phyloP scores from a whole-genome alignment of 2,329 filamentous ascomycete species.

The Neocatenulostroma microsporum region DNA sequence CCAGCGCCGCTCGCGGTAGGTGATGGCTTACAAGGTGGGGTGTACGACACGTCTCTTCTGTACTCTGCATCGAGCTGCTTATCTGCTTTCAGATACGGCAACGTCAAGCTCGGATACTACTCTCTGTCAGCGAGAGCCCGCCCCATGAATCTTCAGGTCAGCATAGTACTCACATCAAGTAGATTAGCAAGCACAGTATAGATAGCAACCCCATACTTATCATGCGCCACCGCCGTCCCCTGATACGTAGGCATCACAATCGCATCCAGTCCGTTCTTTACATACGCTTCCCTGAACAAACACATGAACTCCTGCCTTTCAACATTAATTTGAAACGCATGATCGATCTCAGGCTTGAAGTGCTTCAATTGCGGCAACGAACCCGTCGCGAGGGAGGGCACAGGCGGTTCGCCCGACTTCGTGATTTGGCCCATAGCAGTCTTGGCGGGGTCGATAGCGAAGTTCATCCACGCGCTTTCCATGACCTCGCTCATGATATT shows the following conservation, averaged over 20 bases:
- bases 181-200: conserved; percentile 46
- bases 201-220: conserved; percentile 40
- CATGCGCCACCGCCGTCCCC: conserved; percentile 44
- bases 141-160: background rate
- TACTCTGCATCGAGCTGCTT: conserved; percentile 26
- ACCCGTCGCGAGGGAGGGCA: conserved; percentile 33
- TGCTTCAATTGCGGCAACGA: conserved; percentile 25
- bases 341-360: conserved; percentile 32
- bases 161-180: conserved; percentile 6
- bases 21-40: conserved; percentile 31
- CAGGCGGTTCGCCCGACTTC: conserved; percentile 37
- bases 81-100: conserved; percentile 25
- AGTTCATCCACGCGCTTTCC: conserved; percentile 37
- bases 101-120: conserved; percentile 6
- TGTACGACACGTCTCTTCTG: conserved; percentile 4
- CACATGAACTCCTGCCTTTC: conserved; percentile 30
- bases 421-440: conserved; percentile 29
- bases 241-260: conserved; percentile 40
- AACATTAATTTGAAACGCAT: conserved; percentile 37
- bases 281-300: conserved; percentile 37
- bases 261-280: conserved; percentile 41
- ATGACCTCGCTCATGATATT: conserved; percentile 25
- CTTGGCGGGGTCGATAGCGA: conserved; percentile 33
- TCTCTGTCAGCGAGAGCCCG: background rate
- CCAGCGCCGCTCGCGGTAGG: background rate